Evolutionary conservation across 495 filamentous ascomycete genomes (phyloP).

Genomic region (Talaromyces adpressus): DNA sequence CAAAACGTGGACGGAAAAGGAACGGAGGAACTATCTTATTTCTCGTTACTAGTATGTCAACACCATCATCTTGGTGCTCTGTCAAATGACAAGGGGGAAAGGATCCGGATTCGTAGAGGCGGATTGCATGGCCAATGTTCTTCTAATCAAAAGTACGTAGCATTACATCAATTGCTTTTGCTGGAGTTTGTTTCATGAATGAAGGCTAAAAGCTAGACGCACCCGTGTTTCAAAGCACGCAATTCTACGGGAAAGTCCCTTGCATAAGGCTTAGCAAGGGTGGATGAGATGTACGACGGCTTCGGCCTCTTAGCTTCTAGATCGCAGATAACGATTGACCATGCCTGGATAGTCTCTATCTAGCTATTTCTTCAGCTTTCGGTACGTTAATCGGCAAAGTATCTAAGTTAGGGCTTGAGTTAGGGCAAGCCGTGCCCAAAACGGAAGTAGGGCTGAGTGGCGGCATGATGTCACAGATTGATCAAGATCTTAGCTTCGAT

Average conservation of each 20-base stretch:
- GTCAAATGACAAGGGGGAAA: not conserved
- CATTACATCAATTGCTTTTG: no score
- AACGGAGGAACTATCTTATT: slow-evolving; percentile 8
- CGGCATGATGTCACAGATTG: slow-evolving; percentile 5
- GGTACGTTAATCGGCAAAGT: not conserved
- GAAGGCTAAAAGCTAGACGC: no score
- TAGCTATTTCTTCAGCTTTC: not conserved
- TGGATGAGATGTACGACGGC: not conserved
- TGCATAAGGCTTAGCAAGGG: not conserved
- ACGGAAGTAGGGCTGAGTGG: not conserved
- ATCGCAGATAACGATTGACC: not conserved
- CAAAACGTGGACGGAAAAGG: slow-evolving; percentile 7
- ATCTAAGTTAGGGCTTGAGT: not conserved
- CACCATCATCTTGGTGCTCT: no score
- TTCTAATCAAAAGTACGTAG: not conserved
- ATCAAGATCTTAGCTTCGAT: not conserved
- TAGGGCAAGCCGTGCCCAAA: slow-evolving; percentile 3
- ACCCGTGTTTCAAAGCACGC: not conserved
- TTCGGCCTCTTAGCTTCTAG: not conserved
- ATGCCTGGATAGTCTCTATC: not conserved
- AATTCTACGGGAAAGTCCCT: not conserved
- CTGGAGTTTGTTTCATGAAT: no score
- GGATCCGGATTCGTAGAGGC: not conserved
- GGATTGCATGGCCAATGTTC: not conserved
- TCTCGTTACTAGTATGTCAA: not conserved